Percentiles rank a stretch among this genome's conserved stretches.
These are phyloP conservation scores for Aspergillus vadensis DNA, from an alignment of 2,329 filamentous ascomycete species.

Conservation along the genomic window DNA sequence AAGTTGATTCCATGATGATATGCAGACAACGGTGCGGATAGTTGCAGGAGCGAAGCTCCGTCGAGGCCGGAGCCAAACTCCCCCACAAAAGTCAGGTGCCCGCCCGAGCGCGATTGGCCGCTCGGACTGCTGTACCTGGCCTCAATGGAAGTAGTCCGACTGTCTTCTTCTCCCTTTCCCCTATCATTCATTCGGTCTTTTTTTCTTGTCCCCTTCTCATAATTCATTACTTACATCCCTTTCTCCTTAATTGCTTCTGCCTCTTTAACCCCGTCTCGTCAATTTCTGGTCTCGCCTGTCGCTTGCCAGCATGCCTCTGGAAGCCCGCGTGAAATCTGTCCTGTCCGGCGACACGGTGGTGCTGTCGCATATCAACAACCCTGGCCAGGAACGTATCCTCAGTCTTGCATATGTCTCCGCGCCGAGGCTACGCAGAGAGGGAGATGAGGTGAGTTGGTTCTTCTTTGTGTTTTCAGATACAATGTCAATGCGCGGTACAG, in stretches of 20 bases:
- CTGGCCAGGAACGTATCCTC: slow-evolving; percentile 78
- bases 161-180: slow-evolving; percentile 12
- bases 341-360: slow-evolving; percentile 91
- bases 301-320: slow-evolving; percentile 42
- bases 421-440: slow-evolving; percentile 82
- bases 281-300: slow-evolving; percentile 12
- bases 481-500: background rate
- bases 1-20: background rate
- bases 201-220: slow-evolving; percentile 11
- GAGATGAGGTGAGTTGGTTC: slow-evolving; percentile 67
- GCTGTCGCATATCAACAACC: slow-evolving; percentile 77
- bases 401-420: slow-evolving; percentile 91
- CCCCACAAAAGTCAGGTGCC: slow-evolving; percentile 33
- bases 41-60: background rate
- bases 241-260: slow-evolving; percentile 10
- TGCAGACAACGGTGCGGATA: background rate
- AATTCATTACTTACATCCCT: slow-evolving; percentile 14
- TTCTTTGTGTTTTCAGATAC: background rate
- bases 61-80: slow-evolving; percentile 10
- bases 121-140: slow-evolving; percentile 8
- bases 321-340: slow-evolving; percentile 86
- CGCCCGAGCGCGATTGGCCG: slow-evolving; percentile 21
- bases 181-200: slow-evolving; percentile 6
- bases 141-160: slow-evolving; percentile 30
- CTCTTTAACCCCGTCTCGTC: slow-evolving; percentile 9